Base-by-base conservation (phyloP, 106 monocot genomes). In the Apostasia shenzhenica region DNA sequence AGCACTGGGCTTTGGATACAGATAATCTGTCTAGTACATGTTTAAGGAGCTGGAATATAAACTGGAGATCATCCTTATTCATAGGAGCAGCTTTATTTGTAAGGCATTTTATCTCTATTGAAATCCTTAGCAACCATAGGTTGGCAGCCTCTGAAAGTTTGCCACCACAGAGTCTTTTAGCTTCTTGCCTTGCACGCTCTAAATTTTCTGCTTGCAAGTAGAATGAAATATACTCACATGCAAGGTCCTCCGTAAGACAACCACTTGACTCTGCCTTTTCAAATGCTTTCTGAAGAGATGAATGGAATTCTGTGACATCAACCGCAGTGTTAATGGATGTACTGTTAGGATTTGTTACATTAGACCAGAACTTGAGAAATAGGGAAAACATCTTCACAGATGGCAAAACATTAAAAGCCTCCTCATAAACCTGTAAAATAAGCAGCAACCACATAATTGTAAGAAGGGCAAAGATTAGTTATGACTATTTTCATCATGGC, bases 381-480 rank as follows among this genome's bases (percentile, higher is more conserved):
- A 89, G 71, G 37, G 85, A 85, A 68, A 78, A 89, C 89, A 89
- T 89, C 76, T 79, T 85, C 49, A 45, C 64, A 58, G 85, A 80
- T 4, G 79, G 80, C 55, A 85, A 66, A 47, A 63, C 48, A 63
- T 77, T 75, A 56, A 85, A 3, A 63, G 89, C 85, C 53, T 89
- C 85, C 67, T 85, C 89, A 73, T 82, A 89, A 69, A 89, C 77
- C 89, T 89, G 71, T 2, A 71, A 14, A 78, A 5, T 66, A 4
- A 26, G 49, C 41, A 73, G 42, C 26, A 74, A 48, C 37, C 40
- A 68, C 45, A 61, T 39, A 48, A 41, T 48, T 61, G 61, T 42
- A 13, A 45, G 13, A 44, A 4, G 45, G 45, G n/a, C 3, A 62
- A 26, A 26, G 0, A 26, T 26, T 26, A 26, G 26, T 26, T 26